Evolutionary conservation across 805 yeast species (phyloP), one percentile per base, ranked within the genome.

Genomic region (Tetrapisispora fleetii): DNA sequence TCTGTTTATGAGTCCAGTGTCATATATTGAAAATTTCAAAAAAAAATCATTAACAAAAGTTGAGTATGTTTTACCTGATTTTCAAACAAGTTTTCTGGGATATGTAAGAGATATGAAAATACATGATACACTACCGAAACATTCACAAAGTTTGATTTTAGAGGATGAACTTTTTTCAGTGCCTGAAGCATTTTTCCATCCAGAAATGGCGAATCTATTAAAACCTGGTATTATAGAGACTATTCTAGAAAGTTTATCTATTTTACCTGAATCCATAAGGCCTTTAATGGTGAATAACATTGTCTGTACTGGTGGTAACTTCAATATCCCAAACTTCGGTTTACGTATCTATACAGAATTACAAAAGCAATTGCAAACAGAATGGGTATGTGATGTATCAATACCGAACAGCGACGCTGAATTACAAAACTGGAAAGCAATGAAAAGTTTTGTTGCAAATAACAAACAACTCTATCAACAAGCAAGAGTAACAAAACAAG

Each of bases 121-220:
- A 33, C 51, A 53, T 1, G 57, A 58, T 37, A 58, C 57, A n/a
- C 56, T 61, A 36, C 67, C 75, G 2, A 73, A 67, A 21, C 83
- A 80, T 43, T 70, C 76, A 11, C 96, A 90, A 63, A 72, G 81
- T 1, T 67, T 91, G 36, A 68, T 74, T 45, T 71, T 93, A 6
- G 74, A 73, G 24, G 97, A 91, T 63, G 99, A 93, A 64, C 67
- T 96, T 49, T 91, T 93, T 65, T 75, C 86, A 1, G 78, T 85
- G 2, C 96, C 98, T 0, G 99, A 93, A 60, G 72, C 86, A 1
- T 70, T 85, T 35, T 90, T 87, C 64, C 89, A 83, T 56, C 99
- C 99, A 0, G 85, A 81, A 51, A 80, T 86, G 48, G 74, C 85
- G 1, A 88, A 86, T 14, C 70, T 91, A 32, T 77, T 81, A 54